Evolutionary conservation across 257 asterid genomes (phyloP).

Genomic region (Lycium ferocissimum): DNA sequence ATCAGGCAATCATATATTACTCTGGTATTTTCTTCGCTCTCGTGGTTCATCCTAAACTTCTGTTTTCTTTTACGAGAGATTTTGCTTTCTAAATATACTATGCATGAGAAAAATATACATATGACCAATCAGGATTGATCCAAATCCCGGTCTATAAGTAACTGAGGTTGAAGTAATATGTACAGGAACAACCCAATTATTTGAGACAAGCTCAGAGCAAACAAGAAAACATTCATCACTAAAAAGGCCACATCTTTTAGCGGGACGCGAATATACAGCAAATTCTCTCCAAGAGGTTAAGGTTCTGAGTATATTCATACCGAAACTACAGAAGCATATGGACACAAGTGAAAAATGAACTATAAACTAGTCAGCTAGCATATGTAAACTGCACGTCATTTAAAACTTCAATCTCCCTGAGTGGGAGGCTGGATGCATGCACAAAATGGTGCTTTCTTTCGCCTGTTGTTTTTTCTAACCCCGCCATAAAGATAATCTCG

Average conservation of each 20-base stretch:
- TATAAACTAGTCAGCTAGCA: conserved; percentile 33
- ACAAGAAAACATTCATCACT: background rate
- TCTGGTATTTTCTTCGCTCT: background rate
- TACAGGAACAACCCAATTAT: conserved; percentile 9
- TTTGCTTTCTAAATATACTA: background rate
- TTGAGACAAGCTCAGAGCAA: background rate
- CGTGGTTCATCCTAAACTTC: background rate
- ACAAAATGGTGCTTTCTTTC: conserved; percentile 51
- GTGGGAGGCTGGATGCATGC: conserved; percentile 56
- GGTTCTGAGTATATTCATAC: conserved; percentile 4
- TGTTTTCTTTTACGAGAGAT: background rate
- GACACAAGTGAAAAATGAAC: conserved; percentile 15
- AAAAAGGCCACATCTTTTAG: conserved; percentile 28
- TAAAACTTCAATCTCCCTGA: conserved; percentile 41
- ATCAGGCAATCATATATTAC: background rate
- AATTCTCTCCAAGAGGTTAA: conserved; percentile 4
- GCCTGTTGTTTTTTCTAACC: conserved; percentile 37
- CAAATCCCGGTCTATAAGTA: background rate
- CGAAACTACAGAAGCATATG: conserved; percentile 14
- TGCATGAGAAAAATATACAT: background rate
- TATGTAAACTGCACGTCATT: conserved; percentile 10
- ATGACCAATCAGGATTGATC: background rate
- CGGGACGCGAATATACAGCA: conserved; percentile 35
- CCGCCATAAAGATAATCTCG: conserved; percentile 59
- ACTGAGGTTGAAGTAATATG: background rate